phyloP scores from a whole-genome alignment of 2,329 filamentous ascomycete species.

The Pseudogymnoascus sp. region DNA sequence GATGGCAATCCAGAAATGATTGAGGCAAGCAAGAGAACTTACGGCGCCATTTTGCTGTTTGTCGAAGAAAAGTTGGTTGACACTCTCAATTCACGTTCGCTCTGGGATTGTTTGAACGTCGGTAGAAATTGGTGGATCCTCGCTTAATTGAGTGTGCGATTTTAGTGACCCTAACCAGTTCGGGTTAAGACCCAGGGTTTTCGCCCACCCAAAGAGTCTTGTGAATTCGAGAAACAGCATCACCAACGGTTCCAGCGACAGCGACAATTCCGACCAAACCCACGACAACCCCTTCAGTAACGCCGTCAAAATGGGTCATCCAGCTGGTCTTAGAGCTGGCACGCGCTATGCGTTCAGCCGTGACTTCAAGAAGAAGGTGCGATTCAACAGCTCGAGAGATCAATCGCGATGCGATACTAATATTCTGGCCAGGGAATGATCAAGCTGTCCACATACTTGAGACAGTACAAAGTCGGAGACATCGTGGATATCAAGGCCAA shows the following conservation, averaged over 20 bases:
- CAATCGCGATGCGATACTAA: neutral
- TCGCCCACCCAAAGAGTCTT: constrained; percentile 3
- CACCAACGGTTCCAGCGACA: constrained; percentile 12
- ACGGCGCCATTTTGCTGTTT: constrained; percentile 35
- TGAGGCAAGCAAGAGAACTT: constrained; percentile 18
- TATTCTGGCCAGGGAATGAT: constrained; percentile 61
- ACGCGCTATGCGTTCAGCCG: constrained; percentile 93
- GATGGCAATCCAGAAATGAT: neutral
- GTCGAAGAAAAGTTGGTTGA: constrained; percentile 9
- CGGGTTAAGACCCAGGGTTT: constrained; percentile 5
- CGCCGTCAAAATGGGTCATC: constrained; percentile 71
- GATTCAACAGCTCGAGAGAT: neutral
- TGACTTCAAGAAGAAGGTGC: constrained; percentile 74
- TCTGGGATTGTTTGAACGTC: neutral
- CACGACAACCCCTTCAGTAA: constrained; percentile 29
- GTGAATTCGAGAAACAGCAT: constrained; percentile 6
- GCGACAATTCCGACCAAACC: constrained; percentile 15
- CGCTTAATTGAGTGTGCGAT: constrained; percentile 4
- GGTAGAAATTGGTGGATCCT: constrained; percentile 11
- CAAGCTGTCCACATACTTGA: constrained; percentile 86
- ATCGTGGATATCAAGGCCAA: constrained; percentile 99
- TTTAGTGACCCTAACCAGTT: constrained; percentile 10
- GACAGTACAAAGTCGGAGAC: constrained; percentile 93
- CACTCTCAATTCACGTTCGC: constrained; percentile 12
- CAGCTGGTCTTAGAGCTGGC: constrained; percentile 77